Conservation (phyloP, 2,329 filamentous ascomycete genomes). For the Stagonosporopsis chrysanthemi region DNA sequence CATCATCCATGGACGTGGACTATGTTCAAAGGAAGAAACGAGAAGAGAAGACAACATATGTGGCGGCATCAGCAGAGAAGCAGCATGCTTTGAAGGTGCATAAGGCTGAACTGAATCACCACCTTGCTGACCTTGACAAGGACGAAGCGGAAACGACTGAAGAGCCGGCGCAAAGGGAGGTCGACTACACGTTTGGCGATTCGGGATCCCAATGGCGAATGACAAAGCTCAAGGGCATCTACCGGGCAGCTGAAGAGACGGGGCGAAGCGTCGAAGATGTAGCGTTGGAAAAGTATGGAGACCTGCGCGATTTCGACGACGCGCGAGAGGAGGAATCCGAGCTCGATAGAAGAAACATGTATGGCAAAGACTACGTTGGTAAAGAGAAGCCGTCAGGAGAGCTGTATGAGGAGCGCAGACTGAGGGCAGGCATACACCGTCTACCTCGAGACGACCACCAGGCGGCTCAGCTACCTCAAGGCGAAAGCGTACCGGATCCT, state of each 20-base stretch:
- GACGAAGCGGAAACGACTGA: slow-evolving; percentile 40
- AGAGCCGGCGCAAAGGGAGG: slow-evolving; percentile 65
- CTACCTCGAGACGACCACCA: slow-evolving; percentile 34
- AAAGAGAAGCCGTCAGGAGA: slow-evolving; percentile 90
- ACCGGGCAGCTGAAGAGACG: slow-evolving; percentile 77
- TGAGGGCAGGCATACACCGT: slow-evolving; percentile 62
- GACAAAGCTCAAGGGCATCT: slow-evolving; percentile 90
- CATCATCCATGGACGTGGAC: slow-evolving; percentile 81
- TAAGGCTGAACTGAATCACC: slow-evolving; percentile 79
- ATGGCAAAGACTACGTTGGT: slow-evolving; percentile 83
- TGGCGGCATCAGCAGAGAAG: slow-evolving; percentile 57
- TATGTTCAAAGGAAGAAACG: slow-evolving; percentile 73
- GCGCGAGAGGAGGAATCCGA: slow-evolving; percentile 93
- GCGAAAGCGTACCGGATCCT: slow-evolving; percentile 65
- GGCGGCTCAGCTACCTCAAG: slow-evolving; percentile 57
- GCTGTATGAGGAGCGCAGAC: slow-evolving; percentile 77
- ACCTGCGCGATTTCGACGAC: slow-evolving; percentile 85
- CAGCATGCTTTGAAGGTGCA: slow-evolving; percentile 77
- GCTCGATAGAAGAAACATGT: slow-evolving; percentile 79
- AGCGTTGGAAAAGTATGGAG: slow-evolving; percentile 81
- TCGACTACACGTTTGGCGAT: slow-evolving; percentile 89
- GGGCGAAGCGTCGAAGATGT: slow-evolving; percentile 80
- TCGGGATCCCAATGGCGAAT: slow-evolving; percentile 92
- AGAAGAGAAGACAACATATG: slow-evolving; percentile 52
- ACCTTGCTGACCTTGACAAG: slow-evolving; percentile 66